phyloP scores from a whole-genome alignment of 2,329 filamentous ascomycete species.

The Zymoseptoria crescenta region DNA sequence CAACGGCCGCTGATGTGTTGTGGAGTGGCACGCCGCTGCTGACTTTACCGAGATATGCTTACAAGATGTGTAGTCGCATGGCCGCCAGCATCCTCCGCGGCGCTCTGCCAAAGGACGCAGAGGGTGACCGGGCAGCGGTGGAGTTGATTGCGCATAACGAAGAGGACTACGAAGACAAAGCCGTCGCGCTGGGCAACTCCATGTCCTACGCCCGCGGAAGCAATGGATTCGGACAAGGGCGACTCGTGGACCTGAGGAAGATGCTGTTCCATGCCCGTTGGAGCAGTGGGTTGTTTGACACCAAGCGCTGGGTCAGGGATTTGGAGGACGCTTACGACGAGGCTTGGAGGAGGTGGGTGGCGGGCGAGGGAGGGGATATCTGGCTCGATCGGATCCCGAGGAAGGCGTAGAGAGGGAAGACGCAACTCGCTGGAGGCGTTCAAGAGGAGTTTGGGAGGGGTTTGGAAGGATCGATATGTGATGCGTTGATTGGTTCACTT shows the following conservation, averaged over 20 bases:
- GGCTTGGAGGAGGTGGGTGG: constrained; percentile 83
- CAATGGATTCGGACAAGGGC: constrained; percentile 42
- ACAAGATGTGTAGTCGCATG: constrained; percentile 99
- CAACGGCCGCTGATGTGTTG: constrained; percentile 88
- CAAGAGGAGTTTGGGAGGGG: background rate
- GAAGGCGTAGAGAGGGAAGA: constrained; percentile 4
- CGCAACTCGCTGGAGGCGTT: background rate
- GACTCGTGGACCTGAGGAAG: constrained; percentile 69
- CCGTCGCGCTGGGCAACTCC: constrained; percentile 57
- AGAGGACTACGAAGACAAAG: constrained; percentile 73
- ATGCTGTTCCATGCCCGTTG: constrained; percentile 78
- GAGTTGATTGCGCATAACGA: constrained; percentile 76
- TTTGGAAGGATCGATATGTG: background rate
- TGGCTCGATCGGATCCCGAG: constrained; percentile 49
- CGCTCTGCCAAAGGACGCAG: constrained; percentile 63
- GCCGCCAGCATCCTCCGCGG: constrained; percentile 89
- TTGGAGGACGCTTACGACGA: constrained; percentile 81
- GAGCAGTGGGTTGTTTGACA: constrained; percentile 85
- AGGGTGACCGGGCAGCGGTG: constrained; percentile 58
- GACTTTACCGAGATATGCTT: constrained; percentile 82
- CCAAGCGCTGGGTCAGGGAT: constrained; percentile 80
- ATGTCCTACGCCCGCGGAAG: constrained; percentile 49
- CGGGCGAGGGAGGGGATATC: constrained; percentile 83
- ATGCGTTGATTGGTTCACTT: background rate
- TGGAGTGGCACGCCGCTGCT: constrained; percentile 94